Evolutionary conservation across 768 basidiomycete genomes (phyloP), one percentile per base, ranked within the genome.

Genomic region (Pleurotus giganteus): DNA sequence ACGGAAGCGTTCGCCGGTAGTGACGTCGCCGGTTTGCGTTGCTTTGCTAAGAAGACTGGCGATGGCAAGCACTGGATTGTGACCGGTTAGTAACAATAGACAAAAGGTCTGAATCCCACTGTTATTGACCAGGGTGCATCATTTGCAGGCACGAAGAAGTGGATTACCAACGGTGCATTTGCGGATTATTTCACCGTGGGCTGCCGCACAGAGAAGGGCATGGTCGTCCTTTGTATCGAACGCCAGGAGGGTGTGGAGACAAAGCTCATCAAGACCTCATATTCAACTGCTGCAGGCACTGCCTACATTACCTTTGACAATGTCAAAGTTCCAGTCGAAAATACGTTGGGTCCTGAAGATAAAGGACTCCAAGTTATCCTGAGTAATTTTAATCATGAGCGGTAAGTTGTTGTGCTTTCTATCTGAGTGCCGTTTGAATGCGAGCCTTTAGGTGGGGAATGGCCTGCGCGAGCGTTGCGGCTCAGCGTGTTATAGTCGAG

Each of bases 1-100:
- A 83, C 83, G 13, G 89, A 91, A 65, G 86, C 89, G 0, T 86
- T 84, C 63, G 89, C 87, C 1, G 87, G 84, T 6, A 81, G 79
- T 50, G 89, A 91, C 57, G 88, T 91, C 12, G 67, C 61, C 60
- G 85, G 86, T 31, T 69, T 87, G 31, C 74, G 76, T 63, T 87
- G 86, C 4, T 77, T 74, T 1, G 88, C 88, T 0, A 78, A 65
- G 63, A 80, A 85, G 64, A 82, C 74, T 15, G 81, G 78, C 43
- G 88, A 89, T 62, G 88, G 86, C 28, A 85, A 81, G 60, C 70
- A 78, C 61, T 89, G 80, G 77, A 82, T 82, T 41, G 77, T 91
- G 57, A 53, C 41, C 27, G 52, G 37, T 42, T 12, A 85, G 83
- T 58, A 9, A 7, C 15, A 9, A 13, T 44, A 13, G 8, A 7